Conservation (phyloP, 371 early-diverging fungal species). For the Lichtheimia ramosa region DNA sequence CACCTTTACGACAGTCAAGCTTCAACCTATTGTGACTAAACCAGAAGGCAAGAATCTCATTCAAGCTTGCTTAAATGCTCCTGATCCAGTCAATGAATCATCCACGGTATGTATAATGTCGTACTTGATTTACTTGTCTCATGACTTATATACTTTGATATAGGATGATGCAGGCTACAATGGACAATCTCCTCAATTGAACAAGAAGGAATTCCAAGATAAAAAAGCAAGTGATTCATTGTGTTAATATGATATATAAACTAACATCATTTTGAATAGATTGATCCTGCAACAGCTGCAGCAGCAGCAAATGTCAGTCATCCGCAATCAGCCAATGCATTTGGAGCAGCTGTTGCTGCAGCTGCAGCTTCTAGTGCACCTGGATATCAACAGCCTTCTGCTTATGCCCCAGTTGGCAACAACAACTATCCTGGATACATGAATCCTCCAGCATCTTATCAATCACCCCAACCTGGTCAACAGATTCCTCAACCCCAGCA, state of each 20-base stretch:
- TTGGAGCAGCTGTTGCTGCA: conserved; percentile 8
- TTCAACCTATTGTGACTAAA: conserved; percentile 94
- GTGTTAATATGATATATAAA: background rate
- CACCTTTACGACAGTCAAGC: conserved; percentile 97
- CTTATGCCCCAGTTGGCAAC: conserved; percentile 14
- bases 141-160: background rate
- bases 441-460: conserved; percentile 11
- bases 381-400: conserved; percentile 11
- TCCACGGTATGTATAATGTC: conserved; percentile 12
- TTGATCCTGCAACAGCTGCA: conserved; percentile 8
- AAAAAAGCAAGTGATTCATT: conserved; percentile 14
- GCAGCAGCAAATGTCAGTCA: conserved; percentile 6
- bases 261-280: background rate
- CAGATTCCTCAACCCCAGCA: conserved; percentile 26
- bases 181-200: conserved; percentile 14
- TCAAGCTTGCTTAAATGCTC: conserved; percentile 91
- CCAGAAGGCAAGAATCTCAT: conserved; percentile 95
- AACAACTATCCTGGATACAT: conserved; percentile 27
- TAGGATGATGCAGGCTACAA: conserved; percentile 7
- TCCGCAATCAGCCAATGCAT: conserved; percentile 8
- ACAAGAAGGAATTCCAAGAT: conserved; percentile 21
- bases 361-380: conserved; percentile 10
- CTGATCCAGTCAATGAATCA: conserved; percentile 51
- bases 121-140: background rate
- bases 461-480: conserved; percentile 12